Evolutionary conservation across 1,284 basidiomycete genomes (phyloP), one percentile per base, ranked within the genome.

Genomic region (Veloporphyrellus conicus): DNA sequence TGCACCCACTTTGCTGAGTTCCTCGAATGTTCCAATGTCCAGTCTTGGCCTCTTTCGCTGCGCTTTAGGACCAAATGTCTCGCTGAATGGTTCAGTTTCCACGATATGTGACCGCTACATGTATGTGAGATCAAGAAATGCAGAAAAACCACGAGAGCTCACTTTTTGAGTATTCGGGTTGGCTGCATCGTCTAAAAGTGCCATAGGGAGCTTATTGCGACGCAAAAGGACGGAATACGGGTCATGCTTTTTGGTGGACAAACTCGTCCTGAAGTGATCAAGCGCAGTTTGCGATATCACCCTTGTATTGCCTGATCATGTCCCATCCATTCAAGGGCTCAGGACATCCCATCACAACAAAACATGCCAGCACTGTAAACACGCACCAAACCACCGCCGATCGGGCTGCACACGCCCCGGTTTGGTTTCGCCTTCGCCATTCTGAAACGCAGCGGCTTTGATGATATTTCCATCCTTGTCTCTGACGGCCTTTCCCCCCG

Each of bases 261-360:
- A 76, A 55, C 88, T 92, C 12, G 89, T 91, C 43, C 93, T 76
- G 72, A 97, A 96, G 68, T 95, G 93, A 62, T 97, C 93, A 60
- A 97, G 71, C 7, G 93, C 93, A 33, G 81, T 88, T 64, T 97
- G 93, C n/a, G 90, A 93, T 66, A 99, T 98, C 44, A 98, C 95
- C 63, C 96, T 79, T 11, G 96, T 99, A 72, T 99, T 99, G 40
- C 94, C 90, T 93, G 40, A 54, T 7, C 10, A 19, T 10, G 29
- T 42, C 34, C 53, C 4, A 42, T 22, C 48, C 27, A 32, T 23
- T 34, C 44, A 16, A 14, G 19, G n/a, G 35, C 28, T 59, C 39
- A 56, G 35, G 6, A 43, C 33, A 47, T 48, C 42, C 34, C 49
- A 38, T 34, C 44, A 48, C 18, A 40, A 25, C 32, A 27, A 25